Conservation (phyloP, 345 rosid genomes). For the Eucalyptus brandiana region DNA sequence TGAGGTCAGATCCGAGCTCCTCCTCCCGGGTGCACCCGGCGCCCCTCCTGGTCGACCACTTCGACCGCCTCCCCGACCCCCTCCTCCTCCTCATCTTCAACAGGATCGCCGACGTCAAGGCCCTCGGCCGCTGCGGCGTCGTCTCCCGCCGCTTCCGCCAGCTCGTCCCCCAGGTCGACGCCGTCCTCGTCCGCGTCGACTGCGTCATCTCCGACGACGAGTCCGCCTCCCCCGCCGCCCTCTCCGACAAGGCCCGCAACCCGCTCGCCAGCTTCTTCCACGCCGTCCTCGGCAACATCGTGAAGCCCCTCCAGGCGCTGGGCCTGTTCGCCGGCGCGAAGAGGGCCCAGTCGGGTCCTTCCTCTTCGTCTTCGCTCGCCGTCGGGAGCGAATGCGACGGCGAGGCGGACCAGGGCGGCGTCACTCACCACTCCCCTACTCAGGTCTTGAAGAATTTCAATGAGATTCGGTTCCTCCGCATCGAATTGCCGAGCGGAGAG, state of each 20-base stretch:
- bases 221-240: slow-evolving; percentile 7
- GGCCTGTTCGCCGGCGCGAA: slow-evolving; percentile 57
- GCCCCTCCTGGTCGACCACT: slow-evolving; percentile 44
- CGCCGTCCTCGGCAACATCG: slow-evolving; percentile 50
- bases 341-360: slow-evolving; percentile 1
- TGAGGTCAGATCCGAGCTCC: neutral
- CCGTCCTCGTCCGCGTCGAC: slow-evolving; percentile 85
- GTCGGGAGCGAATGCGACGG: slow-evolving; percentile 38
- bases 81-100: slow-evolving; percentile 69
- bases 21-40: slow-evolving; percentile 37
- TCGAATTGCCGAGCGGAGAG: slow-evolving; percentile 82
- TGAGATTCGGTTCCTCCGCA: slow-evolving; percentile 74
- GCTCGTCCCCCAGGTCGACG: slow-evolving; percentile 70
- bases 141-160: slow-evolving; percentile 70
- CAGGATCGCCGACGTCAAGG: slow-evolving; percentile 80
- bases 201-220: slow-evolving; percentile 92
- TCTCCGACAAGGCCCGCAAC: slow-evolving; percentile 48
- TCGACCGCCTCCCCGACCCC: slow-evolving; percentile 82
- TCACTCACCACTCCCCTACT: slow-evolving; percentile 91
- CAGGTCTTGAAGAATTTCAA: slow-evolving; percentile 86
- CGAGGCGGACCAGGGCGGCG: slow-evolving; percentile 68
- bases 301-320: slow-evolving; percentile 72
- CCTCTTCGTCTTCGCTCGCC: slow-evolving; percentile 1
- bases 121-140: slow-evolving; percentile 84
- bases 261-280: slow-evolving; percentile 42